Conservation (phyloP, 164 flowering plant genomes). For the Hamamelis virginiana region DNA sequence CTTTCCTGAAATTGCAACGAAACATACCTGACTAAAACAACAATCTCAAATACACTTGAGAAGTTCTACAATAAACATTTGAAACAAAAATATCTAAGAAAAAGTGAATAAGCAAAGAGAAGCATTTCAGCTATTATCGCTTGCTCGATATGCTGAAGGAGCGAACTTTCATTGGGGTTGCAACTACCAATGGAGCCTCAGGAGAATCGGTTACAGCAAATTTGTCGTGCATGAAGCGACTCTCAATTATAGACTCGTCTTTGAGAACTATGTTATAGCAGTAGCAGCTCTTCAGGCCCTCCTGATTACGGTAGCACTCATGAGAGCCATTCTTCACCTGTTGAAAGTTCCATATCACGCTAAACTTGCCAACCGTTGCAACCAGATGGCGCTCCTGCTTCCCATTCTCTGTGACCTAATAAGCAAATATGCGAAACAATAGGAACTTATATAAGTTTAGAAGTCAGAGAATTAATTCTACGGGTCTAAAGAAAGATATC, state of each 20-base stretch:
- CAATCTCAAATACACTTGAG: constrained; percentile 11
- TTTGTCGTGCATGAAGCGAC: constrained; percentile 95
- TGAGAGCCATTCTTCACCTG: constrained; percentile 89
- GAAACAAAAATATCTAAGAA: constrained; percentile 1
- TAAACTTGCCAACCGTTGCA: constrained; percentile 88
- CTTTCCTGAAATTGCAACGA: not conserved
- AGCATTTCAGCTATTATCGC: constrained; percentile 25
- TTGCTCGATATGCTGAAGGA: constrained; percentile 87
- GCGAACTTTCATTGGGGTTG: constrained; percentile 90
- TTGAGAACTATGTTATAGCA: constrained; percentile 84
- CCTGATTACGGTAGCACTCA: constrained; percentile 79
- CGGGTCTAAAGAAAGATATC: not conserved
- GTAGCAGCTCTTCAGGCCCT: constrained; percentile 94
- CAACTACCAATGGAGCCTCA: constrained; percentile 94
- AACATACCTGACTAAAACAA: not conserved
- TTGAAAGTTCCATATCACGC: constrained; percentile 88
- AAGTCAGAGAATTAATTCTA: not conserved
- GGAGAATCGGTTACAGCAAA: constrained; percentile 80
- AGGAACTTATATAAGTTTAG: not conserved
- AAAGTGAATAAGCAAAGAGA: not conserved
- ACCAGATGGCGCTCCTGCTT: constrained; percentile 91
- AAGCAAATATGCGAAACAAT: not conserved
- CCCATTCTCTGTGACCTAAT: constrained; percentile 82
- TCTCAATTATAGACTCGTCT: constrained; percentile 90
- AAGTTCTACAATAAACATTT: constrained; percentile 6